Base-by-base conservation (phyloP, 495 filamentous ascomycete species). In the Annulohypoxylon moriforme region DNA sequence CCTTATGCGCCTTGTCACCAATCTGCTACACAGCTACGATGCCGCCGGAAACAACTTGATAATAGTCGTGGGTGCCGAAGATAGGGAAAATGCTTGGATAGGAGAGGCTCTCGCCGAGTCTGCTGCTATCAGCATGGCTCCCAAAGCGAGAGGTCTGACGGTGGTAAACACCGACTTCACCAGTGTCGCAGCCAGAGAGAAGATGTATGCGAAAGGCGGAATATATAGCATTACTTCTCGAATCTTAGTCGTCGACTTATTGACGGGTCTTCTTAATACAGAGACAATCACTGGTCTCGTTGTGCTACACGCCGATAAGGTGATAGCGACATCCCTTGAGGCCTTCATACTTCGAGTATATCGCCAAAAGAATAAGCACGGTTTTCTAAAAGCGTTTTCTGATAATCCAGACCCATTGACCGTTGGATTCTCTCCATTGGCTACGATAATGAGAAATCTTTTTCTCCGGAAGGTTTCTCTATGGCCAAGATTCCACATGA, bases 201-300 rank as follows among this genome's bases (percentile, higher is more conserved):
- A 93, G 80, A 90, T 97, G 82, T 99, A 99, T 81, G 81, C 88
- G 1, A 84, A 89, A 64, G 96, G 96, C 25, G 96, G 96, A 58
- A 92, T 98, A 77, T 92, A 97, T 81, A 97, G 95, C 85, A 91
- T 98, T 74, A 99, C 96, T 29, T 97, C 93, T 38, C 92, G 94
- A 72, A 99, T 99, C 69, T 80, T 99, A 60, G 92, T 98, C 9
- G 93, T 97, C 24, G 96, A 99, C 81, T 84, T 98, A 60, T 79
- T 99, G 66, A 96, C 93, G 31, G 88, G 87, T 86, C 86, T 98
- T 55, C 82, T 98, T 49, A 86, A 94, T 70, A 89, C 94, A 0
- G 91, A 93, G 70, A 96, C 88, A 25, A 90, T 99, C 64, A 97
- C 94, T 4, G 96, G 96, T 1, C 79, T 99, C 59, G 81, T 99